Conservation (phyloP, 495 filamentous ascomycete genomes). For the Penicillium herquei region DNA sequence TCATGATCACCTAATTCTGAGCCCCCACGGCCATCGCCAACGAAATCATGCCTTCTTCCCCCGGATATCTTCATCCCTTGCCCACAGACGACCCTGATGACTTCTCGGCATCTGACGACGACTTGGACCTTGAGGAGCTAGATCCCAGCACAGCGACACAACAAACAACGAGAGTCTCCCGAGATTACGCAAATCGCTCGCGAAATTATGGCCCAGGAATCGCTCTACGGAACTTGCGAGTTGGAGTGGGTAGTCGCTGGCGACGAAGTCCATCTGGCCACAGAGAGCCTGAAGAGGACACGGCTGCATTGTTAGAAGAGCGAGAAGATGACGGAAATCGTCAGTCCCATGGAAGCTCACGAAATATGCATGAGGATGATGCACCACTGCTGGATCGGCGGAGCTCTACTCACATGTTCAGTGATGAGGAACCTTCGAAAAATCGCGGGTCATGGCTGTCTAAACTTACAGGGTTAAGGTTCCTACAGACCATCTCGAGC, state of each 20-base stretch:
- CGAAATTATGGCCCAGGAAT: conserved; percentile 58
- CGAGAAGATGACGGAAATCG: conserved; percentile 39
- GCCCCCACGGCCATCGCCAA: neutral
- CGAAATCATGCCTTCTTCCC: conserved; percentile 37
- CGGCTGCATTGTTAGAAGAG: conserved; percentile 55
- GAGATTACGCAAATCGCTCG: conserved; percentile 38
- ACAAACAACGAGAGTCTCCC: conserved; percentile 37
- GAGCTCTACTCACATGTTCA: conserved; percentile 29
- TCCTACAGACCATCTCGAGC: conserved; percentile 20
- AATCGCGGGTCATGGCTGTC: conserved; percentile 32
- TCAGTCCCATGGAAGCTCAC: conserved; percentile 49
- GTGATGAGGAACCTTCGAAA: conserved; percentile 26
- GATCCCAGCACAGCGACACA: conserved; percentile 53
- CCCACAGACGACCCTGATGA: conserved; percentile 31
- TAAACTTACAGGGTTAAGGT: conserved; percentile 23
- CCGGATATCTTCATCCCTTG: conserved; percentile 39
- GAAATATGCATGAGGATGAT: conserved; percentile 57
- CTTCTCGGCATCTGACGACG: conserved; percentile 44
- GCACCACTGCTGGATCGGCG: conserved; percentile 58
- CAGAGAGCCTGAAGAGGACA: conserved; percentile 52
- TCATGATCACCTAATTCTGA: conserved; percentile 9
- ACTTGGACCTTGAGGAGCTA: conserved; percentile 70
- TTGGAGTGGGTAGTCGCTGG: conserved; percentile 64
- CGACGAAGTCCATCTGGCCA: conserved; percentile 43
- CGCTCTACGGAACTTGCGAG: conserved; percentile 68